phyloP scores from a whole-genome alignment of 2,329 filamentous ascomycete genomes.

The Eutypa lata region DNA sequence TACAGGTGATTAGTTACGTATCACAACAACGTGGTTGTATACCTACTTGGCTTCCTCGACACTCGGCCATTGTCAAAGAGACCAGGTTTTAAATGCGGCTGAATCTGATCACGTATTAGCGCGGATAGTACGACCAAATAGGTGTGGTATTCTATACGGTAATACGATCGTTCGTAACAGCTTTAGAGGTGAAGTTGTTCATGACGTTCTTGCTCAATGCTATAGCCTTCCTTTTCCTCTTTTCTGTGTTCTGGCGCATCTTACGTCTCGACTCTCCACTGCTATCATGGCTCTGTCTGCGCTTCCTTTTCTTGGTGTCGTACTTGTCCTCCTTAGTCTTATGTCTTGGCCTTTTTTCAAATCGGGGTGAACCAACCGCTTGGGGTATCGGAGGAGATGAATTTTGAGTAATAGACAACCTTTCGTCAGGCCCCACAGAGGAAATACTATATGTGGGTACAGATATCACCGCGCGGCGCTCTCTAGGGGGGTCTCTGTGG shows the following conservation, averaged over 20 bases:
- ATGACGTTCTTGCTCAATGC: conserved; percentile 46
- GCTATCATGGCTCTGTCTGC: conserved; percentile 22
- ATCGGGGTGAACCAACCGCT: conserved; percentile 21
- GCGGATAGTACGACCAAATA: not conserved
- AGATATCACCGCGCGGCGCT: conserved; percentile 1
- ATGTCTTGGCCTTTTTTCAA: conserved; percentile 49
- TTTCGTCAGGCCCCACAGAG: not conserved
- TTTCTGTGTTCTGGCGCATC: conserved; percentile 12
- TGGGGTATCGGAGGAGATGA: conserved; percentile 15
- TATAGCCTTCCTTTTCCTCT: conserved; percentile 26
- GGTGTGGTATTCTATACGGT: conserved; percentile 39
- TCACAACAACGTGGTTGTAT: not conserved
- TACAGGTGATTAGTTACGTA: conserved; percentile 21
- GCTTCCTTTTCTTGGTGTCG: conserved; percentile 34
- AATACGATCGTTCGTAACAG: conserved; percentile 48
- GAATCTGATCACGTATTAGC: conserved; percentile 20
- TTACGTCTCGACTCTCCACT: conserved; percentile 7
- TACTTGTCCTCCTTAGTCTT: conserved; percentile 58
- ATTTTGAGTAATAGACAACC: conserved; percentile 3
- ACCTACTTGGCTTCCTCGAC: conserved; percentile 35
- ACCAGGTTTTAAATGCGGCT: conserved; percentile 33
- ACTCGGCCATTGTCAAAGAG: conserved; percentile 43
- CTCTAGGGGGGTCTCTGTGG: conserved; percentile 8
- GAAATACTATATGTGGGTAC: not conserved
- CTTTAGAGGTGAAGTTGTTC: conserved; percentile 52